phyloP scores from a whole-genome alignment of 2,329 filamentous ascomycete genomes.

The Pestalotiopsis sp. region DNA sequence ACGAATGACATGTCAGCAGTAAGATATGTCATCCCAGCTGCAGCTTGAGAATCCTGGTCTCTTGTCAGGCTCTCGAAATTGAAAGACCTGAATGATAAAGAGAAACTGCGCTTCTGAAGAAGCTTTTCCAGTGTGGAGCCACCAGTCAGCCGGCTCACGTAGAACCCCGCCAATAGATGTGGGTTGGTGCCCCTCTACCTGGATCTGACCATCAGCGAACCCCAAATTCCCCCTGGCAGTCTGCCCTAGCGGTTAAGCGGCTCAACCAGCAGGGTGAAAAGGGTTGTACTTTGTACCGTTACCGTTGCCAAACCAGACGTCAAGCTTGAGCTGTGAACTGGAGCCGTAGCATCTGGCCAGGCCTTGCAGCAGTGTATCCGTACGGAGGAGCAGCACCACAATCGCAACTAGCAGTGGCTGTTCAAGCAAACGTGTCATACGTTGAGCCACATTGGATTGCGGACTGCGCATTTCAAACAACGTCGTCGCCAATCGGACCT shows the following conservation, averaged over 20 bases:
- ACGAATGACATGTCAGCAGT: constrained; percentile 26
- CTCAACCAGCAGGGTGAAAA: background rate
- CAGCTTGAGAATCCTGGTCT: constrained; percentile 21
- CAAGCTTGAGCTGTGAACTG: background rate
- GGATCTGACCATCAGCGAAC: background rate
- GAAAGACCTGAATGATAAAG: constrained; percentile 14
- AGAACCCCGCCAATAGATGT: background rate
- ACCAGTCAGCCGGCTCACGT: background rate
- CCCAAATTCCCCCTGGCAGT: background rate
- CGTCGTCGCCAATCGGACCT: background rate
- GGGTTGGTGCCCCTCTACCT: background rate
- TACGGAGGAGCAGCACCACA: background rate
- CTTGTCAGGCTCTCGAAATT: constrained; percentile 11
- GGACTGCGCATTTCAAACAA: background rate
- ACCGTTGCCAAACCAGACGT: no score
- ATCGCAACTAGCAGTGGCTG: background rate
- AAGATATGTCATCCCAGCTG: constrained; percentile 21
- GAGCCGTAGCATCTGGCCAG: background rate
- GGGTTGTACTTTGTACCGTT: background rate
- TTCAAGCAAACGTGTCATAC: background rate
- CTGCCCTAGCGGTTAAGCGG: constrained; percentile 9
- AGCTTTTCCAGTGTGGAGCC: background rate
- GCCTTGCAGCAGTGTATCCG: background rate
- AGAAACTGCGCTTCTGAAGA: background rate
- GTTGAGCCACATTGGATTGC: background rate